Evolutionary conservation across 2,329 filamentous ascomycete species (phyloP).

Genomic region (Clarireedia homoeocarpa): DNA sequence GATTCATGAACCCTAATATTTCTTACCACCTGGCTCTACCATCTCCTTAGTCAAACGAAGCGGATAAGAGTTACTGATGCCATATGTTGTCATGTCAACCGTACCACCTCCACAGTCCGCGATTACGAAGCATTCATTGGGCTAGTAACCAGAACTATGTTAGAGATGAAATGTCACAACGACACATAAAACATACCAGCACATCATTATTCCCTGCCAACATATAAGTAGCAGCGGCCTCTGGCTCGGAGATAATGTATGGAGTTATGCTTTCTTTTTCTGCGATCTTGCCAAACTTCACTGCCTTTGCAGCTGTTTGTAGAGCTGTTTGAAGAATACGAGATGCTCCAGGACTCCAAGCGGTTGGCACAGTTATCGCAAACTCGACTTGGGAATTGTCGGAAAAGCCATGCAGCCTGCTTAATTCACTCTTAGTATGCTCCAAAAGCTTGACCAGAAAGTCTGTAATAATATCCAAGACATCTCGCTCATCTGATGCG

Average conservation of each 20-base stretch:
- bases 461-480: background rate
- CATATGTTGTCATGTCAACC: conserved; percentile 22
- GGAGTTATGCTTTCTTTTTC: background rate
- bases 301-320: conserved; percentile 1
- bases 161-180: no score
- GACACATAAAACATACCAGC: background rate
- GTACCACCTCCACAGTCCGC: conserved; percentile 25
- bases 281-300: conserved; percentile 10
- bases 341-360: conserved; percentile 10
- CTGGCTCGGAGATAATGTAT: conserved; percentile 26
- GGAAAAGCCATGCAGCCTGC: background rate
- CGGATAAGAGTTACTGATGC: conserved; percentile 16
- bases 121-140: conserved; percentile 19
- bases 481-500: background rate
- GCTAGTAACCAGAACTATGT: background rate
- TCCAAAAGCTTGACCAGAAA: background rate
- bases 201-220: conserved; percentile 10
- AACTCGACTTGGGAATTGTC: conserved; percentile 2
- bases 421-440: background rate
- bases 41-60: conserved; percentile 19
- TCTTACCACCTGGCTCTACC: conserved; percentile 12
- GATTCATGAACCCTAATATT: background rate
- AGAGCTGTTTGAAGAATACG: conserved; percentile 11
- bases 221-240: conserved; percentile 24
- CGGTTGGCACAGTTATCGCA: conserved; percentile 12